These are phyloP conservation scores for Apophysomyces sp. DNA, from an alignment of 371 early-diverging fungal genomes.

Conservation along the genomic window DNA sequence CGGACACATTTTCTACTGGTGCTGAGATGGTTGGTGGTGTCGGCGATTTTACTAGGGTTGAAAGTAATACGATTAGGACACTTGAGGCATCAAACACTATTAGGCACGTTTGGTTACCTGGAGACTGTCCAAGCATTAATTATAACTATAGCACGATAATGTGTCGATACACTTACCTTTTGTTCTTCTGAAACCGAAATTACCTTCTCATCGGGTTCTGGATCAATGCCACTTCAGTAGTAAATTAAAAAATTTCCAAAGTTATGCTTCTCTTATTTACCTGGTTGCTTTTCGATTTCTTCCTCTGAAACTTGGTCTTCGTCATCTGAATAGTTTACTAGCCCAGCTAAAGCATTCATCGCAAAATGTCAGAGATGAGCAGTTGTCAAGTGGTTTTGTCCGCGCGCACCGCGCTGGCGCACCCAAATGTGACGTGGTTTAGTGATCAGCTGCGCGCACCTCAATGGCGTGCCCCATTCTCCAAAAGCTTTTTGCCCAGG, in stretches of 20 bases:
- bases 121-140: not conserved
- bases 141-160: not conserved
- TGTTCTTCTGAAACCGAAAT: not conserved
- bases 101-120: not conserved
- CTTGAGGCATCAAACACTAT: not conserved
- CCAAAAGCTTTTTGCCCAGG: no score
- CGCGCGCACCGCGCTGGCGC: no score
- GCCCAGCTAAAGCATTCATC: conserved; percentile 25
- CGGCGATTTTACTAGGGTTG: not conserved
- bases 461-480: no score
- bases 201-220: not conserved
- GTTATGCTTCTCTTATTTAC: not conserved
- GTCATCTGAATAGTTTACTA: conserved; percentile 38
- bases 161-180: not conserved
- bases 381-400: no score
- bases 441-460: no score
- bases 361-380: not conserved
- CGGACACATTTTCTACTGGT: not conserved
- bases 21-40: not conserved
- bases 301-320: conserved; percentile 25
- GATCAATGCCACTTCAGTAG: not conserved
- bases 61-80: not conserved
- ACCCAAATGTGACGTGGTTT: no score
- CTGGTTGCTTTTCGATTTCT: conserved; percentile 10
- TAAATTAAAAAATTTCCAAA: not conserved